These are phyloP conservation scores for Acorus calamus DNA, from an alignment of 106 monocot species.

Conservation along the genomic window DNA sequence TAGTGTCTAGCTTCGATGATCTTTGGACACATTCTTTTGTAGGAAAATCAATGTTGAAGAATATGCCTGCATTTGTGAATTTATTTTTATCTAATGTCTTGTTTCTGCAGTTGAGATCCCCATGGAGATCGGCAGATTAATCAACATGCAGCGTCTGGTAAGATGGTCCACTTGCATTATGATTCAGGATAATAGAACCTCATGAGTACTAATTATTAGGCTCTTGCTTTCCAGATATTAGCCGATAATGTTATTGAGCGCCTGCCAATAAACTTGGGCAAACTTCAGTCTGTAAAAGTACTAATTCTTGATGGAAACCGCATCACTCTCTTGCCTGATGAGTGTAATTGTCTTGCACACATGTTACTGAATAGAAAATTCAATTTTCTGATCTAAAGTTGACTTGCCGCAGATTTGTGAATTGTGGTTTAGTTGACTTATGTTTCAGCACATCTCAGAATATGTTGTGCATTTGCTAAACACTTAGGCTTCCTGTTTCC, in stretches of 20 bases:
- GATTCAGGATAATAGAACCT: not conserved
- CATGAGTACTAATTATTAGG: not conserved
- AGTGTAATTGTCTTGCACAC: conserved; percentile 44
- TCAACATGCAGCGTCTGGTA: conserved; percentile 85
- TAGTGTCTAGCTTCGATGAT: too few species aligned
- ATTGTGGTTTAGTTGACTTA: too few species aligned
- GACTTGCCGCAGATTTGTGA: too few species aligned
- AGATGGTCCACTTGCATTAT: conserved; percentile 16
- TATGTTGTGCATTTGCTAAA: too few species aligned
- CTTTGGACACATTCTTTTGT: too few species aligned
- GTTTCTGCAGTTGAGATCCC: conserved; percentile 59
- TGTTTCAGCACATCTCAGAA: too few species aligned
- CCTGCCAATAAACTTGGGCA: conserved; percentile 59
- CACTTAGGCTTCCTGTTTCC: conserved; percentile 8
- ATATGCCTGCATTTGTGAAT: too few species aligned
- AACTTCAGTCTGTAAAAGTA: conserved; percentile 57
- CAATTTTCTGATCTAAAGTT: too few species aligned
- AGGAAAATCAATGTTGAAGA: too few species aligned
- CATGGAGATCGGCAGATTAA: conserved; percentile 50
- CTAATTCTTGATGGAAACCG: conserved; percentile 84
- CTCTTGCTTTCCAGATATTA: conserved; percentile 49
- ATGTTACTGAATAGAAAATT: too few species aligned
- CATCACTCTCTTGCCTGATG: conserved; percentile 65
- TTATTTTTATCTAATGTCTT: too few species aligned
- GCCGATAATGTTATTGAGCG: conserved; percentile 59